Evolutionary conservation across 371 early-diverging fungal species (phyloP), one percentile per base, ranked within the genome.

Genomic region (Rhizopus stolonifer): DNA sequence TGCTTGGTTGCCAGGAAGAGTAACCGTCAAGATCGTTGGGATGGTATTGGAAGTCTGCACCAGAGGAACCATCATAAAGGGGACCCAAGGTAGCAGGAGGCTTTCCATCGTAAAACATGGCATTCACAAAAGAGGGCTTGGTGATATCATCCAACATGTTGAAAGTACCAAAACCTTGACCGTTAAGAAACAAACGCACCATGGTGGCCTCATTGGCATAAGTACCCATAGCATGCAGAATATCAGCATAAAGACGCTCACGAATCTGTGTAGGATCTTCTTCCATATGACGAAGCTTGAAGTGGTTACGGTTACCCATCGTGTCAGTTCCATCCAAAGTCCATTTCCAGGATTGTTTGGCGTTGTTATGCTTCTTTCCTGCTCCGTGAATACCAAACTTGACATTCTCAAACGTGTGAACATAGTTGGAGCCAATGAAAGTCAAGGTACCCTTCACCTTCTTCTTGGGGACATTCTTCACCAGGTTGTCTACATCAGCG

Each of bases 221-320:
- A 15, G 71, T 65, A 39, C 79, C 79, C 53, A 81, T 47, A 29
- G 81, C 79, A 46, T 69, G 70, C 17, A 70, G 40, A 36, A 75
- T 56, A 61, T 81, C 81, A 46, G 79, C 67, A 32, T 77, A 81
- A 11, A 79, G 61, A 64, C 79, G 77, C 45, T 81, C 81, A 57
- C 81, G 81, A 29, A 81, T 72, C 55, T 81, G 81, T 22, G 81
- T 81, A 33, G 81, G 81, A 34, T 81, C 81, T 62, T 75, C 76
- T 52, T 81, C 78, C 70, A 73, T 73, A 49, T 81, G 79, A 50
- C 81, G 75, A 32, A 79, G 58, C 59, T 81, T 81, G 68, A 81
- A 77, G 56, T 63, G 74, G 64, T 56, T 67, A 48, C 81, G 79
- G 26, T 67, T 63, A 43, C 60, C 70, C 11, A 70, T 40, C 18